Evolutionary conservation across 352 stramenopile species (phyloP).

Genomic region (Phytophthora nicotianae): DNA sequence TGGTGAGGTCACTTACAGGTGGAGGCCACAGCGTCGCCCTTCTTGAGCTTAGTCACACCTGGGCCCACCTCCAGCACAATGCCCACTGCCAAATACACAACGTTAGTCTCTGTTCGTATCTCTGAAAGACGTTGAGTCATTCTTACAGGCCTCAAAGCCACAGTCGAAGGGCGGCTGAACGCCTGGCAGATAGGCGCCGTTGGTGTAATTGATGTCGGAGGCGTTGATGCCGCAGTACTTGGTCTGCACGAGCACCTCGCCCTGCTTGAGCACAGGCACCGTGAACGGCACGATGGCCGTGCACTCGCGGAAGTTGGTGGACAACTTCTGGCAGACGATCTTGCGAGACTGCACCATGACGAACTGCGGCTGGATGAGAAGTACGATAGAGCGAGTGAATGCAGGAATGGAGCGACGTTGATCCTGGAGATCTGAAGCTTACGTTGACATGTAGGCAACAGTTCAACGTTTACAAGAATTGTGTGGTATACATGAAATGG

Average conservation of each 20-base stretch:
- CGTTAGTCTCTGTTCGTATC: neutral
- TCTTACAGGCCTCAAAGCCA: conserved; percentile 59
- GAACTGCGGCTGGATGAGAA: conserved; percentile 1
- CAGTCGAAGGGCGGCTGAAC: conserved; percentile 58
- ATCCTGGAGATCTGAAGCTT: conserved; percentile 2
- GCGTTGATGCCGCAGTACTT: conserved; percentile 68
- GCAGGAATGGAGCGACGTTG: conserved; percentile 12
- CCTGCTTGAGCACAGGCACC: conserved; percentile 44
- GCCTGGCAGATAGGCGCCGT: conserved; percentile 46
- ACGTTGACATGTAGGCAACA: conserved; percentile 12
- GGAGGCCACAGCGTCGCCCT: conserved; percentile 52
- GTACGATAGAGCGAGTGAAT: conserved; percentile 12
- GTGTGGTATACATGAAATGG: conserved; percentile 4
- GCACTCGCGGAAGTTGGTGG: conserved; percentile 80
- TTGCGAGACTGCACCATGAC: conserved; percentile 67
- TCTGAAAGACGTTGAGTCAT: conserved; percentile 26
- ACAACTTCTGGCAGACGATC: conserved; percentile 82
- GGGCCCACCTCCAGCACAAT: conserved; percentile 49
- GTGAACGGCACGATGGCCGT: conserved; percentile 64
- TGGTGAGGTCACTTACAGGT: conserved; percentile 30
- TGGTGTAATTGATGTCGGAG: conserved; percentile 66
- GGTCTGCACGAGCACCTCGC: conserved; percentile 58
- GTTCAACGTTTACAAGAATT: conserved; percentile 2
- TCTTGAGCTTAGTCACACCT: conserved; percentile 53
- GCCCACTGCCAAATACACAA: conserved; percentile 34